phyloP scores from a whole-genome alignment of 768 basidiomycete species.

The Sarcomyxa edulis region DNA sequence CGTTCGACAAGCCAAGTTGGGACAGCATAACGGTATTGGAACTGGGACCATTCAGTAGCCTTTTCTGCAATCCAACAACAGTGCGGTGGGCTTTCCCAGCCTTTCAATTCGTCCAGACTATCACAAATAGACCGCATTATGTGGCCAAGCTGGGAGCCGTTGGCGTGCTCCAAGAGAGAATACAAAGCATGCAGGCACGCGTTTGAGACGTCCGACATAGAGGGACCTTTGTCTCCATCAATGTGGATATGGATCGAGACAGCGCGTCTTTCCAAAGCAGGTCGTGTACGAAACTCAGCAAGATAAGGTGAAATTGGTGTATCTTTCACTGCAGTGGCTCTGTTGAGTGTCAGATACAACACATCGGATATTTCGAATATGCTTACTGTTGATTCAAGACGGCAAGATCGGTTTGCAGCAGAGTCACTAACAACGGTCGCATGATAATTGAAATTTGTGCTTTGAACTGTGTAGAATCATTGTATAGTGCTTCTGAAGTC shows the following conservation, averaged over 20 bases:
- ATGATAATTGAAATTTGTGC: conserved; percentile 68
- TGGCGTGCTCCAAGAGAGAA: conserved; percentile 69
- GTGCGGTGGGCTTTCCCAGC: conserved; percentile 66
- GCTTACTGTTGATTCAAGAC: conserved; percentile 68
- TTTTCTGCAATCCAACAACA: conserved; percentile 81
- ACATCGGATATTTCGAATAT: conserved; percentile 9
- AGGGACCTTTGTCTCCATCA: conserved; percentile 84
- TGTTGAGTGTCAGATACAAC: conserved; percentile 19
- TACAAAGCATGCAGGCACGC: conserved; percentile 70
- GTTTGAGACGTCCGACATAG: conserved; percentile 64
- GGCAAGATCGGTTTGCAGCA: conserved; percentile 57
- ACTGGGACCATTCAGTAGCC: conserved; percentile 83
- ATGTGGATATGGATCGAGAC: conserved; percentile 87
- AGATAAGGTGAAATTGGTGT: conserved; percentile 74
- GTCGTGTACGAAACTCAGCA: conserved; percentile 78
- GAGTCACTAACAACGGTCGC: conserved; percentile 61
- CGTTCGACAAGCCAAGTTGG: conserved; percentile 81
- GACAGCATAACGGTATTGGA: conserved; percentile 89
- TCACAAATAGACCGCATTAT: conserved; percentile 72
- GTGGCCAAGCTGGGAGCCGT: conserved; percentile 65
- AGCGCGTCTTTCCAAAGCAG: conserved; percentile 75
- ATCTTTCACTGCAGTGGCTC: conserved; percentile 59
- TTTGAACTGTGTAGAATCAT: conserved; percentile 65
- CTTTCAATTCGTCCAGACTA: conserved; percentile 52
- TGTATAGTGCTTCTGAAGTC: conserved; percentile 80